Evolutionary conservation across 441 rosid genomes (phyloP), one percentile per base, ranked within the genome.

Genomic region (Melastoma candidum): DNA sequence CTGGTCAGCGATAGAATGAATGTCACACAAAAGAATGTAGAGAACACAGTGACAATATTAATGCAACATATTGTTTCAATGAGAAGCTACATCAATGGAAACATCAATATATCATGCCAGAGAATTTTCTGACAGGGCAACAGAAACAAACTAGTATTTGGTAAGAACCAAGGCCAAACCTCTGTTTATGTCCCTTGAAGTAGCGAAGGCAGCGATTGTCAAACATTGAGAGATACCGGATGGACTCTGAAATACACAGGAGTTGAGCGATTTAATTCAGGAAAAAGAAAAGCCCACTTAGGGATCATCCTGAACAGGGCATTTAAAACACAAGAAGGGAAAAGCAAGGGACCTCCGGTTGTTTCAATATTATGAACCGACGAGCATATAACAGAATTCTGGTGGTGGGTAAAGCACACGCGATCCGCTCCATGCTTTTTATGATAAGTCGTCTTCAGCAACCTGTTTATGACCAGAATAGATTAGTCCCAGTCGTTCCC

Each of bases 331-430:
- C 1, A 6, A 6, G 8, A 8, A 32, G 41, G 6, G 8, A 32
- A 32, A 32, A 32, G 41, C 36, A 29, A 32, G 8, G 8, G 54
- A 83, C 97, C 98, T 65, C 93, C 94, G n/a, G 76, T 72, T 3
- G 86, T 63, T 58, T 86, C 90, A 66, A 88, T 68, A 75, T 77
- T 80, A 67, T 88, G 77, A 58, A 53, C 76, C 1, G 97, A 84
- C 48, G 97, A 92, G 78, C 97, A 92, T 65, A 92, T 88, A 52
- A 85, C 77, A 57, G 97, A 88, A 70, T 82, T 85, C 12, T 92
- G 98, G 44, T 92, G 98, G 67, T 92, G 98, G 0, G 98, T 92
- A 68, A 92, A 88, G 72, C 95, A 92, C 41, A 88, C 82, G n/a
- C 85, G 78, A 70, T 88, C 97, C 3, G 98, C 72, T 9, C 97